phyloP scores from a whole-genome alignment of 2,329 filamentous ascomycete species.

The Ascochyta fabae region DNA sequence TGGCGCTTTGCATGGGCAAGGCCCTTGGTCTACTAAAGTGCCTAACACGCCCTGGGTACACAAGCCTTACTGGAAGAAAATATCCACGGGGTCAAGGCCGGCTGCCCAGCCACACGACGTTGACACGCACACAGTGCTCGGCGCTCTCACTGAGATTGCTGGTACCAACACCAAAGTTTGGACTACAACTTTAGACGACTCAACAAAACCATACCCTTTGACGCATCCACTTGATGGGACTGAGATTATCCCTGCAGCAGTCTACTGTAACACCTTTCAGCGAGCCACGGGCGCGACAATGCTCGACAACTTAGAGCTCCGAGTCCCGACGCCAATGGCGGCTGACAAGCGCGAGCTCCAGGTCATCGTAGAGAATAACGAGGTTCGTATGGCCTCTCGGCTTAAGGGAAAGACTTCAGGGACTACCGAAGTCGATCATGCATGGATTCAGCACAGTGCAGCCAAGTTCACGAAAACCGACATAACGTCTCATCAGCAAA shows the following conservation, averaged over 20 bases:
- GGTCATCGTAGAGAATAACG: slow-evolving; percentile 41
- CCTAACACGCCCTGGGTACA: slow-evolving; percentile 38
- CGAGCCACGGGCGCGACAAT: slow-evolving; percentile 39
- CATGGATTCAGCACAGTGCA: slow-evolving; percentile 47
- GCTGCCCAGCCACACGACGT: slow-evolving; percentile 19
- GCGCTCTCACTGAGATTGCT: slow-evolving; percentile 17
- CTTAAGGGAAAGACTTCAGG: slow-evolving; percentile 22
- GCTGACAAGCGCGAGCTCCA: slow-evolving; percentile 47
- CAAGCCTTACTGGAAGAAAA: slow-evolving; percentile 26
- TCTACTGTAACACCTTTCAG: slow-evolving; percentile 52
- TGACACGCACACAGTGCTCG: slow-evolving; percentile 26
- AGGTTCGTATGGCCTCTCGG: slow-evolving; percentile 46
- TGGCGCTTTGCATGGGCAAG: slow-evolving; percentile 8
- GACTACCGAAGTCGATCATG: slow-evolving; percentile 15
- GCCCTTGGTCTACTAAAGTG: slow-evolving; percentile 15
- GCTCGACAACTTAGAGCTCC: slow-evolving; percentile 45
- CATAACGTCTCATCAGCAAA: slow-evolving; percentile 13
- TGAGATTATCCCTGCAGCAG: slow-evolving; percentile 54
- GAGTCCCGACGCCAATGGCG: slow-evolving; percentile 48
- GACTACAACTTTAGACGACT: slow-evolving; percentile 47
- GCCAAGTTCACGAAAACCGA: slow-evolving; percentile 19
- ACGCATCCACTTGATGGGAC: slow-evolving; percentile 51
- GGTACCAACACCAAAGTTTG: slow-evolving; percentile 20
- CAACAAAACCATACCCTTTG: slow-evolving; percentile 52
- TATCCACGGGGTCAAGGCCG: slow-evolving; percentile 9